Evolutionary conservation across 2,329 filamentous ascomycete species (phyloP), one percentile per base, ranked within the genome.

Genomic region (Immersiporthe knoxdaviesiana): DNA sequence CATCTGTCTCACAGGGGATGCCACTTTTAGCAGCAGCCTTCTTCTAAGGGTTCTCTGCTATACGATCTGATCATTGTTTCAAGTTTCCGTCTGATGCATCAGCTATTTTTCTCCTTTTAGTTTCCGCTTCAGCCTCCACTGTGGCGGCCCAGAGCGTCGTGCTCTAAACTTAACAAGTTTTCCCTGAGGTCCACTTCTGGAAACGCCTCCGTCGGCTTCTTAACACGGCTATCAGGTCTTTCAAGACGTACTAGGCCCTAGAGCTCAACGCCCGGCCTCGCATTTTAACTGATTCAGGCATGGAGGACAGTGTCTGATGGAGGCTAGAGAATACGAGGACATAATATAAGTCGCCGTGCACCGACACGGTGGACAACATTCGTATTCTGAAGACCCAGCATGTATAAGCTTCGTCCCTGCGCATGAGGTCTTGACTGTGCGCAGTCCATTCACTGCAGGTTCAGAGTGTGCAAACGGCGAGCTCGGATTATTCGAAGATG

Each of bases 311-410:
- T 24, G n/a, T 16, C n/a, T 39, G 21, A 16, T 35, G 58, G 14
- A 39, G 58, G 35, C 58, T 59, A 37, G 16, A 35, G 21, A 16
- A 18, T 8, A 37, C 11, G 21, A 35, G 32, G 58, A 8, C 35
- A 4, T 8, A 14, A 6, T 12, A 35, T 35, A 24, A 39, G 8
- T 41, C 8, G n/a, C 35, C 21, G 12, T 39, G 58, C 50, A 27
- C 24, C 50, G 35, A 44, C 37, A 41, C 35, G 3, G 2, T 44
- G n/a, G n/a, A 27, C 2, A 30, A n/a, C 35, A 8, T 62, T 62
- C 59, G 59, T 62, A 62, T 62, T 41, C 59, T 41, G 58, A 56
- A 18, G 44, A 56, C 8, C 52, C 10, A 56, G 8, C 37, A 27
- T 62, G 6, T 27, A 16, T 62, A 41, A 7, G n/a, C 37, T 27